A percentile compares a stretch with the other conserved stretches of the same genome.
phyloP scores from a whole-genome alignment of 148 eudicot species.

The Heliosperma pusillum region DNA sequence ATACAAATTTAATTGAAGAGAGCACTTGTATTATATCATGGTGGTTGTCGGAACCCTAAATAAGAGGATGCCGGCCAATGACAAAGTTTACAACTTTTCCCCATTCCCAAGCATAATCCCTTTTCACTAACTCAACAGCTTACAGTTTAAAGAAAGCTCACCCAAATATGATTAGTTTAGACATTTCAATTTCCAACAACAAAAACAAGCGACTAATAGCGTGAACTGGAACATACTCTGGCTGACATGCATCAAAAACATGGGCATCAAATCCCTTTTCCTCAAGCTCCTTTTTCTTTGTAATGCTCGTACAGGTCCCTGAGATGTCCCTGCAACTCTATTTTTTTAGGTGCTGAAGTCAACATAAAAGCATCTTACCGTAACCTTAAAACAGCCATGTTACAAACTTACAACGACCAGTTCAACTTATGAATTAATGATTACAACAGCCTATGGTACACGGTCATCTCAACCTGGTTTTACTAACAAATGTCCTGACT shows the following conservation, averaged over 20 bases:
- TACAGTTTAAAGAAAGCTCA: neutral
- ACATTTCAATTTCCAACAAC: neutral
- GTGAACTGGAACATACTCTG: conserved; percentile 48
- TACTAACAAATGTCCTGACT: neutral
- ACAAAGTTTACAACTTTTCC: neutral
- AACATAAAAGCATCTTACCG: neutral
- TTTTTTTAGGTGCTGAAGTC: neutral
- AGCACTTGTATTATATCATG: neutral
- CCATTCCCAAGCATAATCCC: neutral
- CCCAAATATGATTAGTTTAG: neutral
- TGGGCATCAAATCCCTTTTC: conserved; percentile 64
- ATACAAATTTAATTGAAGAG: neutral
- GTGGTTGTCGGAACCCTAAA: neutral
- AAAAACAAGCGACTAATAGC: neutral
- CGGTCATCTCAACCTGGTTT: neutral
- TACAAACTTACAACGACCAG: neutral
- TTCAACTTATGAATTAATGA: neutral
- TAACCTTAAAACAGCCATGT: neutral
- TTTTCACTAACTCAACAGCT: neutral
- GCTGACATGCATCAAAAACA: conserved; percentile 63
- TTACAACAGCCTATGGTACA: neutral
- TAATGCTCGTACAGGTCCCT: conserved; percentile 67
- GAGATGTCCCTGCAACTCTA: conserved; percentile 49
- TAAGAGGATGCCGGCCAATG: neutral
- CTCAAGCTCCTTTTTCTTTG: conserved; percentile 63